Conservation (phyloP, 2,329 filamentous ascomycete genomes). For the Botrytis porri region DNA sequence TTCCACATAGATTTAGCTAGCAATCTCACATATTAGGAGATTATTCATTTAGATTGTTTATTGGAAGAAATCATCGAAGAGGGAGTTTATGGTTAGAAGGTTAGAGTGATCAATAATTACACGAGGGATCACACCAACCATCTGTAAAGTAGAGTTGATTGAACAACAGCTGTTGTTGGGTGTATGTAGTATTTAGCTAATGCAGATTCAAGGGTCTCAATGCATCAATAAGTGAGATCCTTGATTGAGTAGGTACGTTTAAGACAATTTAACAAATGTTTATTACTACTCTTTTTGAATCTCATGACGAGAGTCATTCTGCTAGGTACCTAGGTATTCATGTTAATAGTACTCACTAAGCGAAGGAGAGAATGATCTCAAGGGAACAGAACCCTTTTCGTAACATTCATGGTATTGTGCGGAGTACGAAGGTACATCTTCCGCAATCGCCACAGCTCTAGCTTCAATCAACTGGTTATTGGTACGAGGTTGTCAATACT, state of each 20-base stretch:
- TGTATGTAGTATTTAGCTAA: not conserved
- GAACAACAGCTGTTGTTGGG: not conserved
- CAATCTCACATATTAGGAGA: not conserved
- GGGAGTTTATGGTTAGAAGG: not conserved
- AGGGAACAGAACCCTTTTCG: not conserved
- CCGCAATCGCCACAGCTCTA: not conserved
- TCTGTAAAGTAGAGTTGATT: not conserved
- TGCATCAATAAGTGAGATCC: not conserved
- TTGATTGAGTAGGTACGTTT: not conserved
- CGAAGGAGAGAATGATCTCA: not conserved
- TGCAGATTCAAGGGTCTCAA: constrained; percentile 6
- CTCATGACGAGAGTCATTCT: not conserved
- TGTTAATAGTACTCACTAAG: not conserved
- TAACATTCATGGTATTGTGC: not conserved
- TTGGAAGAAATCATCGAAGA: not conserved
- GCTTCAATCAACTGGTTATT: not conserved
- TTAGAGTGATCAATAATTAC: not conserved
- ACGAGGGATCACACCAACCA: not conserved
- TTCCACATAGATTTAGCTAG: not conserved
- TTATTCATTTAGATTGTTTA: not conserved
- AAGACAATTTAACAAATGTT: constrained; percentile 2
- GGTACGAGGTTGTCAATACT: not conserved
- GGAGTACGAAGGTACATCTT: not conserved
- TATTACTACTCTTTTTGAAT: not conserved
- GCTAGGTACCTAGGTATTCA: not conserved